These are phyloP conservation scores for Acer yangbiense DNA, from an alignment of 345 rosid species.

Conservation along the genomic window DNA sequence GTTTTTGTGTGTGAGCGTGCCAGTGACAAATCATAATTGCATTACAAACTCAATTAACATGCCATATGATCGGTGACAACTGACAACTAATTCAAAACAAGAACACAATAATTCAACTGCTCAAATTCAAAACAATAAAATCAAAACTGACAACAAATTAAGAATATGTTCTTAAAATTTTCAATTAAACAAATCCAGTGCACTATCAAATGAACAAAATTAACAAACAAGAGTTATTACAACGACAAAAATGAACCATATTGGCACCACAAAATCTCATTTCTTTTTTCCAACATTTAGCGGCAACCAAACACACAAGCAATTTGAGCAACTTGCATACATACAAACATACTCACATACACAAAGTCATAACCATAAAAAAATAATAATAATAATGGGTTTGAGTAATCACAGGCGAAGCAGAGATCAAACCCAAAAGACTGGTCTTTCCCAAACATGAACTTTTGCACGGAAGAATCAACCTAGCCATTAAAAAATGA, in stretches of 20 bases:
- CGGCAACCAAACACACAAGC: background rate
- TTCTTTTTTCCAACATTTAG: background rate
- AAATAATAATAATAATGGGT: conserved; percentile 4
- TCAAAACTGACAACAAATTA: background rate
- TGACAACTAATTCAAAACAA: background rate
- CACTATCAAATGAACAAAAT: background rate
- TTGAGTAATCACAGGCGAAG: conserved; percentile 75
- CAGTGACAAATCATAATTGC: background rate
- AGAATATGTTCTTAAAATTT: background rate
- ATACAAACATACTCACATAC: background rate
- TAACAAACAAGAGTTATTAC: background rate
- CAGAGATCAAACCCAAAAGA: conserved; percentile 78
- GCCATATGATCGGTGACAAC: background rate
- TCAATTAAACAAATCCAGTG: background rate
- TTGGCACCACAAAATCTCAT: background rate
- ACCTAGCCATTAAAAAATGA: conserved; percentile 65
- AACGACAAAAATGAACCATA: background rate
- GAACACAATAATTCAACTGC: background rate
- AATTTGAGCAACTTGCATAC: background rate
- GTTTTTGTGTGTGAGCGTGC: background rate
- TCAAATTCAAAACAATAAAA: background rate
- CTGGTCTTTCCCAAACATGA: conserved; percentile 64
- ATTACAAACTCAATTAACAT: background rate
- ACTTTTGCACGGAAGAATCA: conserved; percentile 80
- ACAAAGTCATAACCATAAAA: background rate